phyloP scores from a whole-genome alignment of 768 basidiomycete genomes.

The Trametes punicea region DNA sequence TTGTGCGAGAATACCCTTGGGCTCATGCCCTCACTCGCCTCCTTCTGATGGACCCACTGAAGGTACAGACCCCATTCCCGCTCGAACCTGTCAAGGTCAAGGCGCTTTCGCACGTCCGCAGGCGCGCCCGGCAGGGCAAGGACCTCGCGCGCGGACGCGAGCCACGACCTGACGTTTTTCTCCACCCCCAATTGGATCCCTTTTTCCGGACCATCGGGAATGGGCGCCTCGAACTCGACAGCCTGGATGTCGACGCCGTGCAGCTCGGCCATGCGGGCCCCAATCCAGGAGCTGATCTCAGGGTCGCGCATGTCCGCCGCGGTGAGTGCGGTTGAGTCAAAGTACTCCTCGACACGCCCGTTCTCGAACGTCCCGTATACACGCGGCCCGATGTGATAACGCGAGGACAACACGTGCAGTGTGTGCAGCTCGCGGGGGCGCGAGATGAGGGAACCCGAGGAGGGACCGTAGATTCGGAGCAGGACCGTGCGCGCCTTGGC shows the following conservation, averaged over 20 bases:
- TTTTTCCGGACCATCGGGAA: slow-evolving; percentile 39
- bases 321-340: slow-evolving; percentile 80
- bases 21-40: slow-evolving; percentile 57
- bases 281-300: slow-evolving; percentile 79
- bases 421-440: slow-evolving; percentile 83
- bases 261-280: slow-evolving; percentile 92
- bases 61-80: slow-evolving; percentile 66
- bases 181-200: slow-evolving; percentile 58
- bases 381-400: slow-evolving; percentile 84
- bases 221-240: slow-evolving; percentile 47
- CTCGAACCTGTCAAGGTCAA: slow-evolving; percentile 65
- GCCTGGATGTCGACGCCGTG: slow-evolving; percentile 84
- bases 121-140: slow-evolving; percentile 55
- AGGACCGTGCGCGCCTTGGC: slow-evolving; percentile 62
- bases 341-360: slow-evolving; percentile 94
- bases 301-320: slow-evolving; percentile 76
- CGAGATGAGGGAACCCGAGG: slow-evolving; percentile 83
- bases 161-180: slow-evolving; percentile 71
- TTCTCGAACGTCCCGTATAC: slow-evolving; percentile 95
- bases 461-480: slow-evolving; percentile 89
- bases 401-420: slow-evolving; percentile 85
- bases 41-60: slow-evolving; percentile 61
- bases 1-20: slow-evolving; percentile 85
- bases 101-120: slow-evolving; percentile 42
- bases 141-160: slow-evolving; percentile 69